Evolutionary conservation across 805 yeast genomes (phyloP).

Genomic region (Kurtzmaniella fragi): DNA sequence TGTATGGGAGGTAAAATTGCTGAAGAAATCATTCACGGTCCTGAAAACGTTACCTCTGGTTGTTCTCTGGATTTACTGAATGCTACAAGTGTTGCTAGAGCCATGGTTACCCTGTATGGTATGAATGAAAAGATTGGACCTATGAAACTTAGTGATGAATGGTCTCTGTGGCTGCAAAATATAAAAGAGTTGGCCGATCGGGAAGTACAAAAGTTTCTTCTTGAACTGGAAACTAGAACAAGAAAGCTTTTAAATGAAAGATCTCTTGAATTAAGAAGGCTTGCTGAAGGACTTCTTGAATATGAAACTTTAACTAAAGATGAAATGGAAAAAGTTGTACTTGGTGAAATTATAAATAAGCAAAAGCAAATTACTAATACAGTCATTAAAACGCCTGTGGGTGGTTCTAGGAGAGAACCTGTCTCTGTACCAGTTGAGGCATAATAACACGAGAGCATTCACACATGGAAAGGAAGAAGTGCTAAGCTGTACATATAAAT

Average conservation of each 20-base stretch:
- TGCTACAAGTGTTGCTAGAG: constrained; percentile 91
- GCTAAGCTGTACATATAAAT: too few species aligned
- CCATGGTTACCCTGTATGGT: constrained; percentile 96
- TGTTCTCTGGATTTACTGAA: constrained; percentile 86
- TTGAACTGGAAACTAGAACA: constrained; percentile 77
- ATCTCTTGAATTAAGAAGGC: constrained; percentile 67
- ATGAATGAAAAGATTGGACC: constrained; percentile 96
- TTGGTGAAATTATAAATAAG: constrained; percentile 71
- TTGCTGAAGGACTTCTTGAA: constrained; percentile 90
- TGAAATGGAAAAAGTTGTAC: constrained; percentile 82
- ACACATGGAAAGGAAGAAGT: too few species aligned
- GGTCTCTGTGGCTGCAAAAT: constrained; percentile 93
- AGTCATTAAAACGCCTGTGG: constrained; percentile 33
- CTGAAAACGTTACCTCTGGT: constrained; percentile 90
- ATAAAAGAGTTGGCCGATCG: constrained; percentile 88
- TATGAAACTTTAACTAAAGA: constrained; percentile 91
- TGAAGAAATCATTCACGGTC: constrained; percentile 88
- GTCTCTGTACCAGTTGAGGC: constrained; percentile 12
- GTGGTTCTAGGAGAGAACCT: constrained; percentile 7
- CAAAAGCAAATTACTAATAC: constrained; percentile 70
- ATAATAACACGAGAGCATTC: too few species aligned
- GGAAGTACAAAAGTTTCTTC: constrained; percentile 74
- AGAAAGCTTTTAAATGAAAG: constrained; percentile 58
- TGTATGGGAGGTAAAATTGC: constrained; percentile 99
- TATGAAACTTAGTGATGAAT: constrained; percentile 78